These are phyloP conservation scores for Hirschioporus abietinus DNA, from an alignment of 768 basidiomycete species.

Conservation along the genomic window DNA sequence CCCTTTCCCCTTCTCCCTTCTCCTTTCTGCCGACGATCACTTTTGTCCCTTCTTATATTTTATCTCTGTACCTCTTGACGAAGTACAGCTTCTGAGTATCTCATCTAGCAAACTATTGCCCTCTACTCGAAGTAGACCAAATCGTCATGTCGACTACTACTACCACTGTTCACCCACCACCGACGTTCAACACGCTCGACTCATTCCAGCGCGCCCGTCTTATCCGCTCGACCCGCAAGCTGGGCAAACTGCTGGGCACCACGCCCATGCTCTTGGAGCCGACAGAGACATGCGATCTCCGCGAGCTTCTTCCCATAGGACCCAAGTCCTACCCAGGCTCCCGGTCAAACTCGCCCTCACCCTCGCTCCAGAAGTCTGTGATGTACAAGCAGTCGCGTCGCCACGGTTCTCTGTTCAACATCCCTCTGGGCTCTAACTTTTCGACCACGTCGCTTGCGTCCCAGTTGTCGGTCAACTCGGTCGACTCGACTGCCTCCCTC, in stretches of 20 bases:
- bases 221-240: slow-evolving; percentile 32
- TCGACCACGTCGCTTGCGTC: slow-evolving; percentile 14
- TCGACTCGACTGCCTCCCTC: slow-evolving; percentile 8
- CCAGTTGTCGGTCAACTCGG: slow-evolving; percentile 11
- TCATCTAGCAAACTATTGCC: not conserved
- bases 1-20: not conserved
- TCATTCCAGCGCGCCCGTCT: slow-evolving; percentile 29
- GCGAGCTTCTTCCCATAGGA: not conserved
- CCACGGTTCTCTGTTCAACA: not conserved
- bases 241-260: slow-evolving; percentile 30
- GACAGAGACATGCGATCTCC: slow-evolving; percentile 3
- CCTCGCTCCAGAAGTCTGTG: not conserved
- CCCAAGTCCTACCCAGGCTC: not conserved
- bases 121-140: not conserved
- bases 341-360: not conserved
- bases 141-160: not conserved
- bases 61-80: not conserved
- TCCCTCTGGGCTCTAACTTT: slow-evolving; percentile 10
- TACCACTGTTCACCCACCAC: slow-evolving; percentile 20
- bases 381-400: not conserved
- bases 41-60: not conserved
- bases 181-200: slow-evolving; percentile 29
- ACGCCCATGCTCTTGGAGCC: slow-evolving; percentile 30
- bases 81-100: not conserved
- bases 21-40: not conserved